Evolutionary conservation across 345 rosid species (phyloP), one percentile per base, ranked within the genome.

Genomic region (Syzygium oleosum): DNA sequence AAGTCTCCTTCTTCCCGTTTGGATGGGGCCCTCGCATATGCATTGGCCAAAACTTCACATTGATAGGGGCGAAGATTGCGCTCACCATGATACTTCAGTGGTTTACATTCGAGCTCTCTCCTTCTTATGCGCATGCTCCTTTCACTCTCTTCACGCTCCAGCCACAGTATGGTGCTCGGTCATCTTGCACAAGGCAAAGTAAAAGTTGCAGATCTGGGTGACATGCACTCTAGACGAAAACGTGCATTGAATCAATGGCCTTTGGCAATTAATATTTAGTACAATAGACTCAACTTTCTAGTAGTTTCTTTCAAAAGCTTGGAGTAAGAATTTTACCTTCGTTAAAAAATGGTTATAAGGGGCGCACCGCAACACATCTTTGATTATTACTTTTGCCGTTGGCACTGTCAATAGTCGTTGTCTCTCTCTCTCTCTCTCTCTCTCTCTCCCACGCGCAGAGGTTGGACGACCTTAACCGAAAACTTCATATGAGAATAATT

Each of bases 1-100:
- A 79, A 54, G 46, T 54, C 16, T 29, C 85, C 12, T 85, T 85
- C 49, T 56, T 85, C 52, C 89, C 86, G 2, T 88, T 88, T 34
- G 80, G 87, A 4, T 88, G 87, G 89, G 87, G 89, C 5, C 89
- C 87, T 55, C 54, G 87, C 23, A 85, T 88, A 38, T 85, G 88
- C 79, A 51, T 88, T 9, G 89, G 89, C 12, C 89, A 88, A 52
- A 88, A 85, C 61, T 88, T 88, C 51, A 87, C 89, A 16, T 3
- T 88, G 52, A 17, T 88, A 17, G 85, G 79, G 78, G 89, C 85
- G 5, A 88, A 85, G 84, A 31, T 85, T 51, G 87, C 89, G 0
- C n/a, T 88, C 51, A 59, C 89, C 21, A 85, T 58, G 87, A 88
- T 88, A n/a, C 86, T 88, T 56, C 87, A 85, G 27, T 49, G 77